Evolutionary conservation across 352 stramenopile genomes (phyloP), one percentile per base, ranked within the genome.

Genomic region (Phytophthora boehmeriae): DNA sequence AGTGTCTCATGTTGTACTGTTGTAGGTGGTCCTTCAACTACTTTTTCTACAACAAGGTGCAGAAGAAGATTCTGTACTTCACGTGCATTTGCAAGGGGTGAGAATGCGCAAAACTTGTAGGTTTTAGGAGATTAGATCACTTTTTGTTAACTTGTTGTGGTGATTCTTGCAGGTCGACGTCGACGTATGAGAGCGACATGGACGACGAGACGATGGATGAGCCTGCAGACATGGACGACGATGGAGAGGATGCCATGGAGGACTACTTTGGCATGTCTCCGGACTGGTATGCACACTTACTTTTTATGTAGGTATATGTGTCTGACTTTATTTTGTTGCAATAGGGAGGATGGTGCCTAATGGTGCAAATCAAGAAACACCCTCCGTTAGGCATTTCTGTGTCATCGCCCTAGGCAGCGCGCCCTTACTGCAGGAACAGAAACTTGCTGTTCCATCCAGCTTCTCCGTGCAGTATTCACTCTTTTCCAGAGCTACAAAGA

Each of bases 1-100:
- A 35, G 27, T 28, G 4, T 13, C 14, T 39, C 2, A 17, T 39
- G 4, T 39, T 39, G 9, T 39, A 30, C 4, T 20, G 27, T 48
- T 72, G n/a, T 63, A 92, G 80, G 47, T 97, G 93, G 90, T 97
- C 89, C 30, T 97, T 98, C 80, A 98, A 98, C 72, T 97, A 97
- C 71, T 98, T 98, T 52, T 98, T 98, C 74, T 95, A 95, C 81
- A 97, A 97, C 83, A 94, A 93, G 62, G 75, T 75, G 52, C 80
- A 96, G 73, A 96, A 97, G 80, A 96, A 97, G 59, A 93, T 98
- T 53, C 57, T 97, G 36, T 98, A 97, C 76, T 96, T 98, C 38
- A 97, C 90, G 43, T 98, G 92, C 76, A 94, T 97, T 68, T 91
- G 86, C 71, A 95, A 91, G 57, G 88, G 84, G 86, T 93, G 70